Evolutionary conservation across 768 basidiomycete species (phyloP), one percentile per base, ranked within the genome.

Genomic region (Pisolithus orientalis): DNA sequence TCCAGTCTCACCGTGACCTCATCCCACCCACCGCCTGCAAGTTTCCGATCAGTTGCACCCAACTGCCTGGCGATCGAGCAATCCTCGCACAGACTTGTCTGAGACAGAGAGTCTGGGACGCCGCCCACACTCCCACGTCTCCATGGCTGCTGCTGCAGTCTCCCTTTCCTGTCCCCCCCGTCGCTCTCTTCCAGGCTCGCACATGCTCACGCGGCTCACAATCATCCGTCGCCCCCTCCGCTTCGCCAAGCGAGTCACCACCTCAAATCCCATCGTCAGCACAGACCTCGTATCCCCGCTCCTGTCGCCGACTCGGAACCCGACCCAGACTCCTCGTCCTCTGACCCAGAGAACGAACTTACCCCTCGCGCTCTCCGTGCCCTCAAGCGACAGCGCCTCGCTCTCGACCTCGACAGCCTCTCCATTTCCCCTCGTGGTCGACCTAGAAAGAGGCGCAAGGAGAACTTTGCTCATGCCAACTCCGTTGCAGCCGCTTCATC

Each of bases 351-450:
- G 31, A 62, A 64, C 59, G 65, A 69, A 34, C 66, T 67, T 53
- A 67, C 66, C 0, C 66, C 66, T 38, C 65, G 66, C 50, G 66
- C 66, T 2, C 67, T 67, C 40, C 68, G 66, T 40, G 66, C 66
- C 0, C 65, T 67, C 60, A 67, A 67, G 28, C 66, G 66, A 5
- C 66, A 60, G 28, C 65, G 67, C 1, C 65, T 65, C 57, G 21
- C 67, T 1, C 58, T 64, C 57, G 67, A 67, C 64, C 53, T 49
- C 27, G 65, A 67, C 42, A 56, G 57, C n/a, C 51, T 66, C 44
- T 59, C 61, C n/a, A 39, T 66, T 8, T 9, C 53, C 1, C 9
- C 51, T 13, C 57, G 59, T 13, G 9, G 47, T 1, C 58, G 60
- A 34, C 40, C 58, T 9, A 57, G 40, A 44, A 63, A 55, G 46